phyloP scores from a whole-genome alignment of 495 filamentous ascomycete genomes.

The Tirmania nivea region DNA sequence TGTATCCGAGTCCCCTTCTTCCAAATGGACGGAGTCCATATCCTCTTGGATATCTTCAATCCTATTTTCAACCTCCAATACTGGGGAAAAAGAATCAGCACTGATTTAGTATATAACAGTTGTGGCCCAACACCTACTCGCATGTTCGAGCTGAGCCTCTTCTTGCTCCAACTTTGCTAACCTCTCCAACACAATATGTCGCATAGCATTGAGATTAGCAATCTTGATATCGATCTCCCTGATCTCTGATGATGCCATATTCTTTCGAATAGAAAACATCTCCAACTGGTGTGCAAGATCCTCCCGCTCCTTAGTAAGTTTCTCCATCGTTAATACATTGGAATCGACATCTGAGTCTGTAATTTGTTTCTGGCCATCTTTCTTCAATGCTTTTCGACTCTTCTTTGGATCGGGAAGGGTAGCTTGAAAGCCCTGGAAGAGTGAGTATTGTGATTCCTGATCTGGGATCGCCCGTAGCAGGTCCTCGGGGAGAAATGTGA shows the following conservation, averaged over 20 bases:
- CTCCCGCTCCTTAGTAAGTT: slow-evolving; percentile 55
- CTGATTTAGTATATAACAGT: slow-evolving; percentile 2
- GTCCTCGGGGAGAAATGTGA: slow-evolving; percentile 76
- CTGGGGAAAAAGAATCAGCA: slow-evolving; percentile 25
- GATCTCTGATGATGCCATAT: slow-evolving; percentile 93
- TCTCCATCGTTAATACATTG: slow-evolving; percentile 30
- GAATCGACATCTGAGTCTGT: slow-evolving; percentile 30
- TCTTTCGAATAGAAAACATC: slow-evolving; percentile 81
- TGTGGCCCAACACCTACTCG: slow-evolving; percentile 32
- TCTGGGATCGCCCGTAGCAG: slow-evolving; percentile 74
- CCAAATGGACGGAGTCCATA: slow-evolving; percentile 41
- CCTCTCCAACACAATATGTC: slow-evolving; percentile 76
- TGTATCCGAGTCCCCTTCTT: slow-evolving; percentile 31
- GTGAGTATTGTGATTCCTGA: slow-evolving; percentile 59
- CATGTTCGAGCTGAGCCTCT: slow-evolving; percentile 72
- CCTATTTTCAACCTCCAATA: slow-evolving; percentile 63
- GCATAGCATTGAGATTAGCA: slow-evolving; percentile 78
- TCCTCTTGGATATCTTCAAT: slow-evolving; percentile 69
- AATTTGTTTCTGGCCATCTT: slow-evolving; percentile 50
- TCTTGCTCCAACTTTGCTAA: slow-evolving; percentile 80
- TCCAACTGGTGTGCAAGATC: slow-evolving; percentile 62
- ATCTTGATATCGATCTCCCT: slow-evolving; percentile 94
- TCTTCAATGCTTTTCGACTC: slow-evolving; percentile 34
- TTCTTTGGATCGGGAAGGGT: slow-evolving; percentile 51
- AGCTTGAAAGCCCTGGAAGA: slow-evolving; percentile 93